Evolutionary conservation across 2,329 filamentous ascomycete species (phyloP).

Genomic region (Aspergillus aculeatus): DNA sequence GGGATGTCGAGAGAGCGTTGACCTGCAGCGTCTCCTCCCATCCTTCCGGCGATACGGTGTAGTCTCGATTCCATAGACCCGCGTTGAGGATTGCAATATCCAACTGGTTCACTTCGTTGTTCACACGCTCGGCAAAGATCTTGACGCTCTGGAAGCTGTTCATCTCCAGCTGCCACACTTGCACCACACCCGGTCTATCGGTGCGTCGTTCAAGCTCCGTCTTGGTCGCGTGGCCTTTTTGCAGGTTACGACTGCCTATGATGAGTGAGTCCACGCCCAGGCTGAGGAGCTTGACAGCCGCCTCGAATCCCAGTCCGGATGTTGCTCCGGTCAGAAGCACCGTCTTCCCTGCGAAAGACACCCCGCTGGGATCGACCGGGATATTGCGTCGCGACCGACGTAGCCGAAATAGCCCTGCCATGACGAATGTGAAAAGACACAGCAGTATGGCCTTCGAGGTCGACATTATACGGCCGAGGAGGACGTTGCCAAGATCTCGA

Average conservation of each 20-base stretch:
- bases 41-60: conserved; percentile 40
- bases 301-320: conserved; percentile 51
- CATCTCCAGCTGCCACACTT: conserved; percentile 50
- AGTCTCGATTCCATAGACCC: conserved; percentile 43
- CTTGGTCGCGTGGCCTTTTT: conserved; percentile 46
- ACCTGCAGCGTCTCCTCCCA: conserved; percentile 58
- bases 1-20: conserved; percentile 57
- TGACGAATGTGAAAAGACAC: conserved; percentile 12
- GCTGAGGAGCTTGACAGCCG: conserved; percentile 48
- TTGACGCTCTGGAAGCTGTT: conserved; percentile 47
- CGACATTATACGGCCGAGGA: not conserved
- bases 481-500: not conserved
- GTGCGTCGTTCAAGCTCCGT: conserved; percentile 35
- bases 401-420: conserved; percentile 32
- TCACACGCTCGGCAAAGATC: conserved; percentile 41
- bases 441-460: not conserved
- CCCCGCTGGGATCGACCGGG: conserved; percentile 35
- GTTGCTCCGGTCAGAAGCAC: conserved; percentile 54
- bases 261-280: conserved; percentile 46
- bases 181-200: conserved; percentile 35
- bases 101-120: conserved; percentile 37
- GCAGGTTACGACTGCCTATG: conserved; percentile 46
- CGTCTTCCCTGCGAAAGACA: conserved; percentile 47
- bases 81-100: conserved; percentile 50
- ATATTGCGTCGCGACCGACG: conserved; percentile 34